phyloP scores from a whole-genome alignment of 169 alveolate species.

The Theileria annulata region DNA sequence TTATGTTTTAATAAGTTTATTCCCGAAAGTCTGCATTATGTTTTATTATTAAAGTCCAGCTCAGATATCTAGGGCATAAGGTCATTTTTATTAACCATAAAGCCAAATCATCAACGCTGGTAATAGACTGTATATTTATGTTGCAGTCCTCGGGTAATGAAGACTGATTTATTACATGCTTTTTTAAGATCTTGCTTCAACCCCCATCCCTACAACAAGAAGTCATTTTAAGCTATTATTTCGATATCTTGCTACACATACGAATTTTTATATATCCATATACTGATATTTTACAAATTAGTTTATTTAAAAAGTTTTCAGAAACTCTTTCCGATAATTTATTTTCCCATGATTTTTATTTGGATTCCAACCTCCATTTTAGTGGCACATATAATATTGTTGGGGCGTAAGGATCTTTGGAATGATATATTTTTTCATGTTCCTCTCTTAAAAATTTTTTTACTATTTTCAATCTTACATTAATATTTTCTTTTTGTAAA shows the following conservation, averaged over 20 bases:
- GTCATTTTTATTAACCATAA: slow-evolving; percentile 42
- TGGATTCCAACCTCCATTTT: slow-evolving; percentile 44
- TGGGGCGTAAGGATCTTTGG: slow-evolving; percentile 60
- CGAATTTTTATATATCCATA: background rate
- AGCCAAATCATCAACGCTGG: slow-evolving; percentile 73
- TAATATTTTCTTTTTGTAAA: slow-evolving; percentile 65
- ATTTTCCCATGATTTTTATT: slow-evolving; percentile 2
- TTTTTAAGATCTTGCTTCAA: background rate
- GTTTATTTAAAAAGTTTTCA: background rate
- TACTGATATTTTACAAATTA: background rate
- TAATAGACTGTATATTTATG: slow-evolving; percentile 66
- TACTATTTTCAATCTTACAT: slow-evolving; percentile 30
- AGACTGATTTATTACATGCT: slow-evolving; percentile 44
- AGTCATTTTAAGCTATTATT: background rate
- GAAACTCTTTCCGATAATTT: background rate
- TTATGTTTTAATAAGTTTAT: background rate
- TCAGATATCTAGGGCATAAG: slow-evolving; percentile 67
- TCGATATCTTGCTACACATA: background rate
- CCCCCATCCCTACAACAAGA: slow-evolving; percentile 19
- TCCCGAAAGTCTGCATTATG: background rate
- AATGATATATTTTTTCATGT: slow-evolving; percentile 40
- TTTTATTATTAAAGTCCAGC: slow-evolving; percentile 38
- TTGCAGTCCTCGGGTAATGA: slow-evolving; percentile 71
- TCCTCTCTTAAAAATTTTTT: slow-evolving; percentile 10
- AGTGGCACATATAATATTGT: slow-evolving; percentile 53